These are phyloP conservation scores for Letharia lupina DNA, from an alignment of 495 filamentous ascomycete genomes.

Conservation along the genomic window DNA sequence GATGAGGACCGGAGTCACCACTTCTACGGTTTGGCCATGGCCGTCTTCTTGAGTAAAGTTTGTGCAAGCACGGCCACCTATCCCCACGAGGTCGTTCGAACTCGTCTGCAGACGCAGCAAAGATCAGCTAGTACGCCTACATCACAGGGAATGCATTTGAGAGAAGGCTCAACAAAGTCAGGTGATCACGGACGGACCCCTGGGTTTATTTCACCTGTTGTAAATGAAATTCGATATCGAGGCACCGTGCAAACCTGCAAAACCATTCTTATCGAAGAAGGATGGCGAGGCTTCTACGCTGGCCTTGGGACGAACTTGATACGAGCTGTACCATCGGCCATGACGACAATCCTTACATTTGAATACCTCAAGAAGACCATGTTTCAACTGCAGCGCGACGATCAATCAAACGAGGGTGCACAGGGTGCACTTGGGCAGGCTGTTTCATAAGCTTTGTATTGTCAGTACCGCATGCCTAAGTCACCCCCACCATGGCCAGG, in stretches of 20 bases:
- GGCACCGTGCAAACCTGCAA: constrained; percentile 76
- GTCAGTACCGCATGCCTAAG: not conserved
- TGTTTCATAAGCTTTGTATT: constrained; percentile 10
- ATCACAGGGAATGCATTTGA: constrained; percentile 29
- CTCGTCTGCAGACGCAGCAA: constrained; percentile 74
- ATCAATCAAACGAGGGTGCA: constrained; percentile 31
- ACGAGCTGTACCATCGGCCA: constrained; percentile 86
- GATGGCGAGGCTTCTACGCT: constrained; percentile 93
- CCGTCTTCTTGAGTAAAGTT: constrained; percentile 91
- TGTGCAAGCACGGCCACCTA: constrained; percentile 94
- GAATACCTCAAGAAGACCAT: constrained; percentile 68
- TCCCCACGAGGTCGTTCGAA: constrained; percentile 72
- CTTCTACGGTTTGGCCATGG: constrained; percentile 67
- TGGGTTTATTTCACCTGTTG: constrained; percentile 46
- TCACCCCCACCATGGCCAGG: not conserved
- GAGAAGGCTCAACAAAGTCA: constrained; percentile 28
- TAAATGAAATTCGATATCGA: constrained; percentile 59
- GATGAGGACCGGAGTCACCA: constrained; percentile 51
- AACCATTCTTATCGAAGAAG: constrained; percentile 82
- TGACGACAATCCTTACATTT: constrained; percentile 96
- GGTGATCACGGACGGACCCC: constrained; percentile 37
- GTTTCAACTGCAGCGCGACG: constrained; percentile 43
- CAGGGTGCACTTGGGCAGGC: constrained; percentile 18
- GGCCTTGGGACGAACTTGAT: constrained; percentile 98
- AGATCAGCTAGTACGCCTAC: constrained; percentile 55